These are phyloP conservation scores for Mortierella sp. DNA, from an alignment of 371 early-diverging fungal species.

Conservation along the genomic window DNA sequence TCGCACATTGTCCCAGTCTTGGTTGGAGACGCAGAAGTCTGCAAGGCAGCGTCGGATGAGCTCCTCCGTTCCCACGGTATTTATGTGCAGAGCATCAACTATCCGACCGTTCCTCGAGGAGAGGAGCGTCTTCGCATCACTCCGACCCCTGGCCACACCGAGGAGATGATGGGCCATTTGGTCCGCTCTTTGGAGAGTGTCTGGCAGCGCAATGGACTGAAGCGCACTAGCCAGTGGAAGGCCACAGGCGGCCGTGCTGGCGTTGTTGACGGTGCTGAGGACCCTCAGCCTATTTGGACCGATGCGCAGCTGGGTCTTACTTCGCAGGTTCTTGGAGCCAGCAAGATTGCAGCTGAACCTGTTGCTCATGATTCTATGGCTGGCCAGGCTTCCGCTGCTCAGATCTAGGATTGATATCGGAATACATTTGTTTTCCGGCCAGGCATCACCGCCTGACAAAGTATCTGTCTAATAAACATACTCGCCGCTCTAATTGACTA, in stretches of 20 bases:
- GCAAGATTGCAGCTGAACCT: conserved; percentile 3
- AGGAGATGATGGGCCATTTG: conserved; percentile 83
- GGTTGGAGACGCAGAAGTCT: conserved; percentile 94
- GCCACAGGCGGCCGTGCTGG: conserved; percentile 89
- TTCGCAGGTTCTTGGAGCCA: conserved; percentile 14
- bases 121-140: conserved; percentile 98
- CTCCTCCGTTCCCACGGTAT: conserved; percentile 89
- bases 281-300: conserved; percentile 71
- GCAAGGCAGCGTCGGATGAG: conserved; percentile 93
- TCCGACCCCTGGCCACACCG: conserved; percentile 94
- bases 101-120: conserved; percentile 95
- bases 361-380: not conserved
- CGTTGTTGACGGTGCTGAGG: conserved; percentile 71
- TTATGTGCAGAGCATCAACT: conserved; percentile 98
- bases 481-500: too few relatives aligned
- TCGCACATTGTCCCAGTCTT: conserved; percentile 98
- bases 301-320: conserved; percentile 64
- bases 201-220: conserved; percentile 89
- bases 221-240: conserved; percentile 88
- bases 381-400: too few relatives aligned
- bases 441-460: not conserved
- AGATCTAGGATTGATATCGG: not conserved
- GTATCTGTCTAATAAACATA: not conserved
- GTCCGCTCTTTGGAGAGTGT: conserved; percentile 87
- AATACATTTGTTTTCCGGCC: too few relatives aligned